Conservation (phyloP, 2,329 filamentous ascomycete species). For the Nemania bipapillata region DNA sequence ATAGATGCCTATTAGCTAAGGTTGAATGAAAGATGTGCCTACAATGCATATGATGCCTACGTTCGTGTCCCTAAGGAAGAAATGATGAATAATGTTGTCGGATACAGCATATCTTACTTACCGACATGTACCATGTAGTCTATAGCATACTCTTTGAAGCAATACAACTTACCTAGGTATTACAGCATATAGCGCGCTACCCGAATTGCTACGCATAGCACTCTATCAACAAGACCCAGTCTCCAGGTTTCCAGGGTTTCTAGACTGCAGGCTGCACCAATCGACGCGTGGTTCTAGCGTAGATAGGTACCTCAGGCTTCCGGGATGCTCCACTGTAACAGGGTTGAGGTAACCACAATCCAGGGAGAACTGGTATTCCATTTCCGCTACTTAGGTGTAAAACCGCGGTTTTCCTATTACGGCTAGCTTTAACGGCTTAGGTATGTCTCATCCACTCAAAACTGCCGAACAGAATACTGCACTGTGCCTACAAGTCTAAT, state of each 20-base stretch:
- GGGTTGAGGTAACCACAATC: background rate
- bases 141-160: background rate
- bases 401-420: no score
- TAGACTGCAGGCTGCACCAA: no score
- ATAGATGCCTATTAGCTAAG: no score
- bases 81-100: background rate
- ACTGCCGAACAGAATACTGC: no score
- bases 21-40: background rate
- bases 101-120: background rate
- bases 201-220: background rate
- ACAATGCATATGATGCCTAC: no score
- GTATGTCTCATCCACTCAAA: no score
- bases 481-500: background rate
- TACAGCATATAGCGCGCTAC: background rate
- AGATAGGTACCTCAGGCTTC: background rate
- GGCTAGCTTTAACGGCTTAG: no score
- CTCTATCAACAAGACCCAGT: background rate
- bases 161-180: no score
- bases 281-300: background rate
- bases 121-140: background rate
- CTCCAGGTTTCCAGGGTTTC: conserved; percentile 29
- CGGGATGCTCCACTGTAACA: background rate
- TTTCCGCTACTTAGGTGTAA: no score
- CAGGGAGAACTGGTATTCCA: no score
- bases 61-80: no score